A percentile compares a stretch with the other conserved stretches of the same genome.
phyloP scores from a whole-genome alignment of 2,329 filamentous ascomycete species.

The Gyromitra esculenta region DNA sequence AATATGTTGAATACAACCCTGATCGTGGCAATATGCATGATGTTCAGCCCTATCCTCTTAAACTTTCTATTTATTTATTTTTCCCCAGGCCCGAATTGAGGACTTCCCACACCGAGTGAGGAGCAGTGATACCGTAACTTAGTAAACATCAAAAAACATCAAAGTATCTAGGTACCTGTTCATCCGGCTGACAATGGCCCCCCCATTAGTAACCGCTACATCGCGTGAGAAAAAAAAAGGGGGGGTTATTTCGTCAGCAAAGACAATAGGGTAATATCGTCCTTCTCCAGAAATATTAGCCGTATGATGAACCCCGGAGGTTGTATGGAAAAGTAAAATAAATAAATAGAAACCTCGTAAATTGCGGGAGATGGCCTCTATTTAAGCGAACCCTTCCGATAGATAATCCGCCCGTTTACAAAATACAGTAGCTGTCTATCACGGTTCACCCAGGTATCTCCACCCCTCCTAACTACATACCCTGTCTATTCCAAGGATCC shows the following conservation, averaged over 20 bases:
- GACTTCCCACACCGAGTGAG: constrained; percentile 14
- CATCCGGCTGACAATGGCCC: background rate
- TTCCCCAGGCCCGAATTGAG: background rate
- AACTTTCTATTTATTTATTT: background rate
- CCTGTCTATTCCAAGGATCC: constrained; percentile 9
- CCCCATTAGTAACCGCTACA: background rate
- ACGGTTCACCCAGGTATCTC: constrained; percentile 15
- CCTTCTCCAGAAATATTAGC: background rate
- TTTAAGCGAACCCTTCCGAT: constrained; percentile 11
- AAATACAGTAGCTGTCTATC: background rate
- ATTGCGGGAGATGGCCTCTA: background rate
- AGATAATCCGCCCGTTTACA: constrained; percentile 6
- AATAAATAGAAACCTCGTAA: background rate
- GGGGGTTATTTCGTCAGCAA: background rate
- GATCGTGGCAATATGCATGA: constrained; percentile 14
- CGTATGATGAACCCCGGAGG: background rate
- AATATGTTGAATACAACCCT: background rate
- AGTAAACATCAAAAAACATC: background rate
- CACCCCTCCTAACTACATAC: background rate
- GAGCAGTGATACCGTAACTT: constrained; percentile 9
- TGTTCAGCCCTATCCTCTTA: constrained; percentile 23
- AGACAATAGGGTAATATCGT: background rate
- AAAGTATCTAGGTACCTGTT: background rate
- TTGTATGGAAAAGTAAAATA: background rate
- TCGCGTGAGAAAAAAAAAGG: too few relatives aligned